Evolutionary conservation across 148 eudicot species (phyloP), one percentile per base, ranked within the genome.

Genomic region (Rheum nobile): DNA sequence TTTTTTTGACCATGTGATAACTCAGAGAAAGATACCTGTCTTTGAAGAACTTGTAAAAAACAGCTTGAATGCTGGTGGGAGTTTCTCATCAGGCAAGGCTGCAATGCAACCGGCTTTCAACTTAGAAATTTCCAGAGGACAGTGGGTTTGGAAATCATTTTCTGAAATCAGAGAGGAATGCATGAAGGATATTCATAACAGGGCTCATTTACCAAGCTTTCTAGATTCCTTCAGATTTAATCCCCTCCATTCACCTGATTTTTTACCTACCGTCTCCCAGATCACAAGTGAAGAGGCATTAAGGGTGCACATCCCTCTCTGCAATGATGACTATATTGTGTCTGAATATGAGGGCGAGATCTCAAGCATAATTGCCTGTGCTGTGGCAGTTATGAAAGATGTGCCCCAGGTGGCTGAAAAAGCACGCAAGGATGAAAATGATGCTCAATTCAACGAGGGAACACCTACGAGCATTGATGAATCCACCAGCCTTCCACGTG

Each of bases 351-450:
- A 90, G 71, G 89, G 88, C 78, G 98, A 95, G 84, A 81, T 87
- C 59, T 95, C 98, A 17, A 95, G 96, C 82, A 85, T 85, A 52
- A 81, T 91, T 59, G 93, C 98, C 42, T 95, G 97, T 82, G 97
- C 92, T 59, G 73, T 95, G 63, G 89, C 93, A 37, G 75, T 84
- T 52, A 63, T 88, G 77, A 81, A 85, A 72, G 88, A 85, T 77
- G 32, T 29, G 16, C 42, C 82, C 29, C 55, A 72, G 76, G 59
- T 57, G 8, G 35, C 68, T 1, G 82, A 81, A 67, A 83, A 82
- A 57, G 61, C 48, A 3, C n/a, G 6, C 0, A 46, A 10, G 52
- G 17, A 16, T 43, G 46, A 43, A 43, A 43, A 43, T 19, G n/a
- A n/a, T 44, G 16, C 48, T 12, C 6, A 44, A 44, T 44, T 11